Evolutionary conservation across 2,329 filamentous ascomycete genomes (phyloP), one percentile per base, ranked within the genome.

Genomic region (Volutella citrinella): DNA sequence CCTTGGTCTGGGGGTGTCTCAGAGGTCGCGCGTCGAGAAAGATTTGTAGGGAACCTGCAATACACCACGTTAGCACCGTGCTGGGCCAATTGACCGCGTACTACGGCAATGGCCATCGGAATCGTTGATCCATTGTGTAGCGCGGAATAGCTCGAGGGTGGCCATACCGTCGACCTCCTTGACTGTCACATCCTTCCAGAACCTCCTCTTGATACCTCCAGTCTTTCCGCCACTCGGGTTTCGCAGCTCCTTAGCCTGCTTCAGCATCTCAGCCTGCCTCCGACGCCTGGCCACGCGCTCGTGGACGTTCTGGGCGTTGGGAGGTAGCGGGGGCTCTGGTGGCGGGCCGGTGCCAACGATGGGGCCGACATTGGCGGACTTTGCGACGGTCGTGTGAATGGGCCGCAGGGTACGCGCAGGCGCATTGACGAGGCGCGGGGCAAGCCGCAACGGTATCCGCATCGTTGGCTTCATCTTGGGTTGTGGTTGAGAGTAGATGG

Each of bases 131-230:
- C n/a, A n/a, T n/a, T n/a, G n/a, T n/a, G n/a, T n/a, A n/a, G n/a
- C n/a, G n/a, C n/a, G n/a, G n/a, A n/a, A n/a, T n/a, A n/a, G n/a
- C n/a, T n/a, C n/a, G n/a, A n/a, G n/a, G n/a, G 8, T 36, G 18
- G 22, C 46, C 63, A 36, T 66, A 85, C 83, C 82, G 44, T 81
- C 68, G 9, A 74, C 73, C 54, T 84, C 78, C 46, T 75, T 70
- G 22, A 96, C 80, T 41, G 72, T 61, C 3, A 93, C 87, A 56
- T 93, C 77, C 61, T 84, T 87, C 91, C 91, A 97, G 68, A 96
- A 96, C 33, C 90, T 76, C 67, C 81, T 86, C 54, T 82, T 70
- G 37, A 76, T 55, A 21, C 59, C 66, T 15, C 61, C 68, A 44
- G 72, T 46, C 40, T 62, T 66, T 20, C 51, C 55, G 20, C 50